Evolutionary conservation across 2,329 filamentous ascomycete species (phyloP), one percentile per base, ranked within the genome.

Genomic region (Gnomoniopsis sp.): DNA sequence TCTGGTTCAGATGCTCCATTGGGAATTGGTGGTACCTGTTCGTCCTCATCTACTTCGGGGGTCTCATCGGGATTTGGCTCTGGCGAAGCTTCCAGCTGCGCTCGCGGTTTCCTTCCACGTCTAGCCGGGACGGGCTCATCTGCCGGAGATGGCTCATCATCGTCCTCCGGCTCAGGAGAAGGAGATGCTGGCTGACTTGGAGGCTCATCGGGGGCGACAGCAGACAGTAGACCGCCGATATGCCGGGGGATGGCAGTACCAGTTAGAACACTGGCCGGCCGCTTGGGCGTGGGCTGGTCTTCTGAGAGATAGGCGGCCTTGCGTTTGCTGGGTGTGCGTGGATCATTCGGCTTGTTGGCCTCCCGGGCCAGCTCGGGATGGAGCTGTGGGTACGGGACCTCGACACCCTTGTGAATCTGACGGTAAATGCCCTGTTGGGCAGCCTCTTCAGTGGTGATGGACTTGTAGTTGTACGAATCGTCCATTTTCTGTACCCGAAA

Each of bases 251-350:
- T 68, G 23, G 69, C 67, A 26, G 69, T 67, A 4, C 66, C 62
- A 4, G 63, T 55, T n/a, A 71, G 65, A 30, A 64, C 57, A 7
- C 55, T 63, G n/a, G 67, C 64, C 19, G 69, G 64, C 59, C 77
- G 77, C 72, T 85, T 85, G 30, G 77, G 72, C 1, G 75, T 75
- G 1, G 78, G 77, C 62, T 80, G 77, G 22, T 75, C 77, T 21
- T 83, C 80, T 1, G 74, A 74, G 60, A 79, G 77, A 30, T 77
- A 78, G 15, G 76, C 77, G 6, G 81, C 77, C 65, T 77, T 82
- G 23, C 82, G 78, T 71, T 84, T 85, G 67, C 73, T 49, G 65
- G 62, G 54, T 17, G 64, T 53, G 54, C 73, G 65, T 64, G 68
- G 53, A 69, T 23, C 44, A 23, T 19, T 47, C 3, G 44, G 44